phyloP scores from a whole-genome alignment of 768 basidiomycete genomes.

The Pholiota conissans region DNA sequence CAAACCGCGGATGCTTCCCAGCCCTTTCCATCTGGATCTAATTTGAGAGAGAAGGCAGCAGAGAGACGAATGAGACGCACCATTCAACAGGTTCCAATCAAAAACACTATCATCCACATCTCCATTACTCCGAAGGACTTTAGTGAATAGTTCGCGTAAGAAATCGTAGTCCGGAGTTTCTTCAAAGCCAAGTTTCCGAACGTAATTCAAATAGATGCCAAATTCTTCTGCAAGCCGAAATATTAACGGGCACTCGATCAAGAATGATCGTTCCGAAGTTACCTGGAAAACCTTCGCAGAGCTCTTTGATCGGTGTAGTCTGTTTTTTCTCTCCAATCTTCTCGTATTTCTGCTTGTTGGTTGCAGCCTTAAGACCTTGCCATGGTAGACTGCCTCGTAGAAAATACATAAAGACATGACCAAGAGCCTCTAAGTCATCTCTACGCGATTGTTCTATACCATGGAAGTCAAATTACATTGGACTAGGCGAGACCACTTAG shows the following conservation, averaged over 20 bases:
- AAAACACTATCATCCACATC: conserved; percentile 93
- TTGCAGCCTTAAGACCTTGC: conserved; percentile 99
- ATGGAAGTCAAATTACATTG: conserved; percentile 10
- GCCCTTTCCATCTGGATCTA: conserved; percentile 74
- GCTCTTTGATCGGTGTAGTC: conserved; percentile 94
- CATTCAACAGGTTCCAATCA: conserved; percentile 95
- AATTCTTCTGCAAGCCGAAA: conserved; percentile 77
- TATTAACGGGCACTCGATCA: conserved; percentile 9
- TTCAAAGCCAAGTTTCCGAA: conserved; percentile 97
- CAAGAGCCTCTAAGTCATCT: conserved; percentile 98
- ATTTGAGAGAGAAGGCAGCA: conserved; percentile 5
- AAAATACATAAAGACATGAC: conserved; percentile 99
- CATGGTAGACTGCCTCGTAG: conserved; percentile 94
- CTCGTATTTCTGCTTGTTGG: conserved; percentile 99
- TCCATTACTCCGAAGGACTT: conserved; percentile 88
- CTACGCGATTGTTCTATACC: conserved; percentile 81
- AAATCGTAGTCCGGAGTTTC: conserved; percentile 99
- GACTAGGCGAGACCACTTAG: too few species aligned
- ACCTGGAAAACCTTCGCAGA: conserved; percentile 96
- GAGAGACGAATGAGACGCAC: conserved; percentile 31
- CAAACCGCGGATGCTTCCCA: conserved; percentile 86
- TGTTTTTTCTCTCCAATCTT: conserved; percentile 99
- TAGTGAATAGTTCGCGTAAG: conserved; percentile 90
- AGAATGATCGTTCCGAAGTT: conserved; percentile 20
- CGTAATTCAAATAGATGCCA: conserved; percentile 97